A percentile compares a stretch with the other conserved stretches of the same genome.
Evolutionary conservation across 257 asterid species (phyloP).

Genomic region (Nemophila menziesii): DNA sequence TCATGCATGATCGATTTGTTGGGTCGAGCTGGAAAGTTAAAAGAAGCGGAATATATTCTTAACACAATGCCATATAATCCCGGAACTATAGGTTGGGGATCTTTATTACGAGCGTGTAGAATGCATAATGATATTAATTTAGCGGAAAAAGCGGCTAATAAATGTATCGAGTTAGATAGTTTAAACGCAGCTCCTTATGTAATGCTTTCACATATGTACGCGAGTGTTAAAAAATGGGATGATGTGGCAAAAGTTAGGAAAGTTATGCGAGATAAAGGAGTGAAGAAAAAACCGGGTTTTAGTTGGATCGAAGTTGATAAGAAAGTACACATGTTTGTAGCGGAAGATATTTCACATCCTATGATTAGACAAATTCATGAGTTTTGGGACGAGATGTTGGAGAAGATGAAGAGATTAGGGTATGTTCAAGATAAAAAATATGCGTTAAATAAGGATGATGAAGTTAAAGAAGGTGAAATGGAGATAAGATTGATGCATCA

Average conservation of each 20-base stretch:
- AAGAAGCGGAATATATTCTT: constrained; percentile 46
- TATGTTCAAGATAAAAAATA: constrained; percentile 35
- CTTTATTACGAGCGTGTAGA: constrained; percentile 54
- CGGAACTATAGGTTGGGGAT: constrained; percentile 47
- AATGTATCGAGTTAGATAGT: constrained; percentile 51
- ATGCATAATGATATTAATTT: constrained; percentile 41
- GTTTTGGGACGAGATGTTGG: constrained; percentile 52
- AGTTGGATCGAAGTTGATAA: constrained; percentile 64
- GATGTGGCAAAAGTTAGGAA: constrained; percentile 46
- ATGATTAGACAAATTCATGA: constrained; percentile 35
- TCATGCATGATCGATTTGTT: constrained; percentile 67
- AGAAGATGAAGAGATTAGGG: constrained; percentile 42
- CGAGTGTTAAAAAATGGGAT: constrained; percentile 45
- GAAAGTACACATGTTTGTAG: constrained; percentile 52
- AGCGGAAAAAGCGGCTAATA: constrained; percentile 56
- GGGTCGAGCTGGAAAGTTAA: constrained; percentile 59
- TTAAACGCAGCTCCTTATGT: constrained; percentile 57
- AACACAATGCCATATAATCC: constrained; percentile 54
- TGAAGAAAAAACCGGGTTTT: constrained; percentile 50
- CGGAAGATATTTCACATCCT: constrained; percentile 57
- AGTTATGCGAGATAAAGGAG: constrained; percentile 30
- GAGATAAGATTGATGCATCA: constrained; percentile 37
- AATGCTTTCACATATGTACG: constrained; percentile 47
- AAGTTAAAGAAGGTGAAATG: constrained; percentile 24
- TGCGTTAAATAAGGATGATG: constrained; percentile 30